Evolutionary conservation across 1,284 basidiomycete species (phyloP).

Genomic region (Marasmius oreades): DNA sequence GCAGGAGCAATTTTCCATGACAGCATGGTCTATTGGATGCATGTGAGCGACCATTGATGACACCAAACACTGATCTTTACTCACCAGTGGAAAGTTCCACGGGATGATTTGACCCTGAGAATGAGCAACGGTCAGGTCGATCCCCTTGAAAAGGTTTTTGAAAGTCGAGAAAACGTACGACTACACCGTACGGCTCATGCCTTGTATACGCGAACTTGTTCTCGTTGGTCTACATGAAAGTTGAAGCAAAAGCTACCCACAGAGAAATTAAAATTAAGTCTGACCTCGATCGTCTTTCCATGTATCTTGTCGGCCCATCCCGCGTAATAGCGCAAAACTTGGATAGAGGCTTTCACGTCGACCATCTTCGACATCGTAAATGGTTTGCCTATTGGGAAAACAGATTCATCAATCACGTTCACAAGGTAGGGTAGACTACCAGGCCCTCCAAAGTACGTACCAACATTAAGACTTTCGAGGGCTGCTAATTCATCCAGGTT

Average conservation of each 20-base stretch:
- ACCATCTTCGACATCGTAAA: slow-evolving; percentile 48
- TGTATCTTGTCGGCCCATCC: slow-evolving; percentile 73
- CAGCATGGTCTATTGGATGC: not conserved
- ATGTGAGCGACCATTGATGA: not conserved
- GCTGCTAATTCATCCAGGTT: slow-evolving; percentile 60
- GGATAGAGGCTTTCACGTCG: slow-evolving; percentile 59
- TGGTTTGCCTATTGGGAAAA: slow-evolving; percentile 2
- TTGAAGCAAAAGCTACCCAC: not conserved
- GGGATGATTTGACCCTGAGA: slow-evolving; percentile 18
- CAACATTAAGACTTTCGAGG: slow-evolving; percentile 62
- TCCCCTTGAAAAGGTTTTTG: not conserved
- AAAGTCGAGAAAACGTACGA: slow-evolving; percentile 13
- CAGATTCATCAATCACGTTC: too few species aligned
- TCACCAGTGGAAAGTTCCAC: slow-evolving; percentile 20
- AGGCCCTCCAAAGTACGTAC: not conserved
- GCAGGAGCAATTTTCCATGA: not conserved
- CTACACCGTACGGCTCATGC: slow-evolving; percentile 22
- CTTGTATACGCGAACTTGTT: slow-evolving; percentile 23
- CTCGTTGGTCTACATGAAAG: slow-evolving; percentile 15
- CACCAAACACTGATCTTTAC: not conserved
- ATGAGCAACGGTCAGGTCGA: not conserved
- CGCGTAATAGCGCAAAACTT: slow-evolving; percentile 52
- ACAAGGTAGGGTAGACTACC: slow-evolving; percentile 54
- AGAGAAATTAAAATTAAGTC: not conserved
- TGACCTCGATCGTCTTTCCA: slow-evolving; percentile 60